These are phyloP conservation scores for Ambrosia artemisiifolia DNA, from an alignment of 129 eudicot genomes.

Conservation along the genomic window DNA sequence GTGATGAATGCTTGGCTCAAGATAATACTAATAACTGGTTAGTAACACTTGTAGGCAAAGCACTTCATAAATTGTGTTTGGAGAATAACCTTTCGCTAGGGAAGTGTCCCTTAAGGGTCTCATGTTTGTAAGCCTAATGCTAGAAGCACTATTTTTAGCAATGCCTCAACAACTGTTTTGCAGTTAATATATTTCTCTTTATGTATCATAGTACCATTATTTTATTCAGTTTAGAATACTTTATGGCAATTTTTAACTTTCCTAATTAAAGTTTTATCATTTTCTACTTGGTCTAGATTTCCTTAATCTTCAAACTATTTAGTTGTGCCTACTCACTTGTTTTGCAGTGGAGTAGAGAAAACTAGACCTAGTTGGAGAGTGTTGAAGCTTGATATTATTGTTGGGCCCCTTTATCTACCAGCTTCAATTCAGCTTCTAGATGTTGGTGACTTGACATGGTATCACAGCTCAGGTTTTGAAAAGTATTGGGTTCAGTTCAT, in stretches of 20 bases:
- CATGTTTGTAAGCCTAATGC: neutral
- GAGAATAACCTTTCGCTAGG: neutral
- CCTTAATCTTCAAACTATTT: conserved; percentile 27
- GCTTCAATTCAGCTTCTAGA: conserved; percentile 44
- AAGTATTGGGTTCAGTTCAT: conserved; percentile 23
- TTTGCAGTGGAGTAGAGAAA: conserved; percentile 39
- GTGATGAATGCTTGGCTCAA: neutral
- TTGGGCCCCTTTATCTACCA: conserved; percentile 45
- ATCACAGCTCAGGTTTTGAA: conserved; percentile 34
- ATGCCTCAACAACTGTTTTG: neutral
- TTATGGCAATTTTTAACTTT: neutral
- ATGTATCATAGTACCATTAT: neutral
- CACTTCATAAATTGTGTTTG: neutral
- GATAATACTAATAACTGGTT: neutral
- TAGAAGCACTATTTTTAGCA: neutral
- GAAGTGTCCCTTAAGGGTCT: neutral
- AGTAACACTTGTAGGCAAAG: neutral
- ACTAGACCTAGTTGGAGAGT: conserved; percentile 31
- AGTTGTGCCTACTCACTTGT: conserved; percentile 39
- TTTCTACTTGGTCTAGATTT: conserved; percentile 26
- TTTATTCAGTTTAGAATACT: neutral
- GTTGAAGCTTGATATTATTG: conserved; percentile 39
- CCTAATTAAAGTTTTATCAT: neutral
- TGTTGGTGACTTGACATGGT: conserved; percentile 45
- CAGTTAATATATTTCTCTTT: neutral